phyloP scores from a whole-genome alignment of 805 yeast species.

The Candida namnaoensis region DNA sequence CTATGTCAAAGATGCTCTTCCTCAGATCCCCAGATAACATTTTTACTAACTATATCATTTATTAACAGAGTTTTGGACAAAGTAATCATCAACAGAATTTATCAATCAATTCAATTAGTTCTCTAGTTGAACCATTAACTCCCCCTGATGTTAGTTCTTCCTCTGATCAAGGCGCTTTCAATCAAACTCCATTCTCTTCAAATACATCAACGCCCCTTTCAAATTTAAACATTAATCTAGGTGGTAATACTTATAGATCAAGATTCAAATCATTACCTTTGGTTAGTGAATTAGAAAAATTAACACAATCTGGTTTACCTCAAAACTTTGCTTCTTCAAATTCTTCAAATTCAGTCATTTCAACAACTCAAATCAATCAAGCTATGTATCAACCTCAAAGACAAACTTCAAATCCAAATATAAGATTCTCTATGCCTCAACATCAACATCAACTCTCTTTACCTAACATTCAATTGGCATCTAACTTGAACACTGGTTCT shows the following conservation, averaged over 20 bases:
- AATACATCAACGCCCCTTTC: constrained; percentile 13
- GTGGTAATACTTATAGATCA: constrained; percentile 19
- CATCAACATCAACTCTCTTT: constrained; percentile 12
- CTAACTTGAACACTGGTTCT: too few species aligned
- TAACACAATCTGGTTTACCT: constrained; percentile 8
- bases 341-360: neutral
- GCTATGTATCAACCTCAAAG: too few species aligned
- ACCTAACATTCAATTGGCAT: constrained; percentile 11
- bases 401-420: too few species aligned
- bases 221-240: constrained; percentile 7
- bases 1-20: too few species aligned
- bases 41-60: too few species aligned
- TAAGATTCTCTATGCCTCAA: too few species aligned
- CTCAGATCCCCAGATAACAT: too few species aligned
- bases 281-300: constrained; percentile 24
- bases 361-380: too few species aligned
- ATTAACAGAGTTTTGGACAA: neutral
- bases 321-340: neutral
- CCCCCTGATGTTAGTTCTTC: constrained; percentile 31
- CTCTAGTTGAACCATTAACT: constrained; percentile 43
- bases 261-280: constrained; percentile 23
- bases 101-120: constrained; percentile 28
- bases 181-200: constrained; percentile 11
- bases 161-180: constrained; percentile 5
- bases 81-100: constrained; percentile 14